Evolutionary conservation across 306 rosid genomes (phyloP).

Genomic region (Lupinus albus): DNA sequence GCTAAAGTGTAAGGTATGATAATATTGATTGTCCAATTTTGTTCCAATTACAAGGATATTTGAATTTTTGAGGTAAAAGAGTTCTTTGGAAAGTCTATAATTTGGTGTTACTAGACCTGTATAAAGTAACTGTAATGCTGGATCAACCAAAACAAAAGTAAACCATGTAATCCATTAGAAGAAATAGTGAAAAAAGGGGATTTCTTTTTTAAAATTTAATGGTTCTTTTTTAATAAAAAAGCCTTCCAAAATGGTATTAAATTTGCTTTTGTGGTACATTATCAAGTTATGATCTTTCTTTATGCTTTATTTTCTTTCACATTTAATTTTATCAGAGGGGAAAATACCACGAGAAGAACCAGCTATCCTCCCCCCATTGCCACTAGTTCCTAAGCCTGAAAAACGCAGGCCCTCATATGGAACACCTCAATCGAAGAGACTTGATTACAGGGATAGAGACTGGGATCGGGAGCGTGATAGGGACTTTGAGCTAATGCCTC

Average conservation of each 20-base stretch:
- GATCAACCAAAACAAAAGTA: neutral
- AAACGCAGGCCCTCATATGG: constrained; percentile 61
- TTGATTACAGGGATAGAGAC: constrained; percentile 82
- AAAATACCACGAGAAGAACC: constrained; percentile 85
- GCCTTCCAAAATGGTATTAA: neutral
- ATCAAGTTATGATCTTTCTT: constrained; percentile 30
- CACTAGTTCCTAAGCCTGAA: constrained; percentile 73
- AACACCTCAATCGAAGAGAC: constrained; percentile 80
- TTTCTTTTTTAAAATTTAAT: neutral
- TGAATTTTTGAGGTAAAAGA: constrained; percentile 20
- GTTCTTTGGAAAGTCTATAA: neutral
- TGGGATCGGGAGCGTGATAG: constrained; percentile 97
- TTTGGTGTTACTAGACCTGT: constrained; percentile 24
- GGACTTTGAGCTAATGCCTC: constrained; percentile 97
- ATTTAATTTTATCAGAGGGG: constrained; percentile 63
- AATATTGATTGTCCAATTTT: too few relatives aligned
- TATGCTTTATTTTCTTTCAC: constrained; percentile 12
- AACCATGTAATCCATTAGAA: constrained; percentile 15
- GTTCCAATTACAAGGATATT: neutral
- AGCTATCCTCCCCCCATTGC: constrained; percentile 85
- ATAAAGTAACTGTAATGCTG: constrained; percentile 16
- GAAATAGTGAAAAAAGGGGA: constrained; percentile 23
- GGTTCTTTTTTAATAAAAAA: neutral
- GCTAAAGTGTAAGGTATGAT: neutral
- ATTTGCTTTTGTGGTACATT: neutral